Evolutionary conservation across 805 yeast species (phyloP), one percentile per base, ranked within the genome.

Genomic region (Saccharomycopsis selenospora): DNA sequence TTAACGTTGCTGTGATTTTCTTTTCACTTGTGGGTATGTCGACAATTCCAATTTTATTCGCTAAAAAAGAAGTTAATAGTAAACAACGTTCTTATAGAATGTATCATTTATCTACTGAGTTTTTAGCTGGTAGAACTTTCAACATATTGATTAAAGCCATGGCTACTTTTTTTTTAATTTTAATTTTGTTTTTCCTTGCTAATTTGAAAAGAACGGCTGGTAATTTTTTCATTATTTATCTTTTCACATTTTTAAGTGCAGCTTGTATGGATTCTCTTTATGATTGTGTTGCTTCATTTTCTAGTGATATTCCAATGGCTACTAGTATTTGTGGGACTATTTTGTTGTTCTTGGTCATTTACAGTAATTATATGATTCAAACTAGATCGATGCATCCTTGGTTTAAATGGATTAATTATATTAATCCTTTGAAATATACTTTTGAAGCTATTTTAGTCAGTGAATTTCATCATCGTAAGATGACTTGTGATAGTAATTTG

Each of bases 41-140:
- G 54, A 85, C 80, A 59, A 74, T 73, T 51, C 66, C 72, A 43
- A 62, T 65, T 27, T 58, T 73, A 57, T 67, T 76, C 58, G 71
- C 65, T 42, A 68, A 74, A 40, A 70, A 79, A 49, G 68, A 75
- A 36, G 72, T 84, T 54, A 74, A 81, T 28, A 73, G 69, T 55
- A 82, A 83, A 59, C 91, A 84, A 58, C 74, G 77, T 55, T 68
- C 71, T 48, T 81, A 76, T 56, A 76, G 80, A 2, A 70, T 80
- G 54, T 81, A 80, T 61, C 73, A 77, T 41, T 84, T 85, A 2
- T 71, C 83, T 4, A 75, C 81, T 3, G 85, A 81, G 58, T 82
- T 82, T 2, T 53, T 81, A 7, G 78, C 82, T 0, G 65, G 75
- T 5, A 80, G 79, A 60, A 50, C 69, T 8, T 42, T 63, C 22